These are phyloP conservation scores for Ruellia speciosa DNA, from an alignment of 305 asterid species.

Conservation along the genomic window DNA sequence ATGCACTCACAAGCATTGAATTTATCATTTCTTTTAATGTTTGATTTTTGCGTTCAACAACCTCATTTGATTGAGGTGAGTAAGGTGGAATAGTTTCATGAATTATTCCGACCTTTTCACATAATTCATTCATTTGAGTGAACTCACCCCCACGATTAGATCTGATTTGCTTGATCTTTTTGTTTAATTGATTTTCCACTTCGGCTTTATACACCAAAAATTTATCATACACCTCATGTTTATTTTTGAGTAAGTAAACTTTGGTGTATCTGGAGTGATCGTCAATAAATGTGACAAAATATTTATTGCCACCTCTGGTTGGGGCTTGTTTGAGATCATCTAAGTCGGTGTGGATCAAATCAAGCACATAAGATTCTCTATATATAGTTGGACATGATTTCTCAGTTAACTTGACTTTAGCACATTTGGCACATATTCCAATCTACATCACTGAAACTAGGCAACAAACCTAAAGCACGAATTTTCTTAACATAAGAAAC, in stretches of 20 bases:
- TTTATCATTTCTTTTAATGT: constrained; percentile 4
- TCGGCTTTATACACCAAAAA: not conserved
- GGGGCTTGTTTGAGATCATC: constrained; percentile 3
- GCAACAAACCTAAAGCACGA: too few relatives aligned
- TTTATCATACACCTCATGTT: not conserved
- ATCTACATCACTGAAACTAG: not conserved
- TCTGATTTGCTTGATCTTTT: not conserved
- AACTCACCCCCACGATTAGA: not conserved
- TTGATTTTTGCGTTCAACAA: not conserved
- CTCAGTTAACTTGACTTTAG: not conserved
- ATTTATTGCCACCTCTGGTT: constrained; percentile 3
- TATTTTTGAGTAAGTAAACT: not conserved
- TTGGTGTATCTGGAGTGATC: not conserved
- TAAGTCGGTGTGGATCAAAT: not conserved
- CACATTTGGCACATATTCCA: not conserved
- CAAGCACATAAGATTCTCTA: not conserved
- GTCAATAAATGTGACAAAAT: constrained; percentile 2
- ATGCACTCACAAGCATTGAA: not conserved
- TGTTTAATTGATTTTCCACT: not conserved
- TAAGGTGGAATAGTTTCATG: not conserved
- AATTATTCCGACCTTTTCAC: not conserved
- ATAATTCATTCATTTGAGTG: not conserved
- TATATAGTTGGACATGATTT: not conserved
- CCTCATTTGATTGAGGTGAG: not conserved
- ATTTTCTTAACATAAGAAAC: too few relatives aligned